Conservation (phyloP, 2,329 filamentous ascomycete genomes). For the Hirsutella minnesotensis region DNA sequence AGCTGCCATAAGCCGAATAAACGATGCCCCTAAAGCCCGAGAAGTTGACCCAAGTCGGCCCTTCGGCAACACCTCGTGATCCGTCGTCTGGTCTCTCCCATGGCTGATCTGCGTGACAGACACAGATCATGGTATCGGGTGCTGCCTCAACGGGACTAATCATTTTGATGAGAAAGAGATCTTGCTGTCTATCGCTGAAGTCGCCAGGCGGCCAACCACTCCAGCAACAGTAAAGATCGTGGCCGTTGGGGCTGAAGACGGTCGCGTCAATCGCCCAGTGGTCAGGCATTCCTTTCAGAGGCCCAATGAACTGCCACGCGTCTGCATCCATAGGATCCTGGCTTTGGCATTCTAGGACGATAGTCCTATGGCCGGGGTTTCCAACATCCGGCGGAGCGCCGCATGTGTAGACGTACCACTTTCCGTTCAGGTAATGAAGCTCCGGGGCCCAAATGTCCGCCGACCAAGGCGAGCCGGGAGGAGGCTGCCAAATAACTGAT, state of each 20-base stretch:
- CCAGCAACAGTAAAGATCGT: conserved; percentile 8
- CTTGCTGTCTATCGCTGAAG: conserved; percentile 6
- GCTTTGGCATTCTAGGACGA: conserved; percentile 3
- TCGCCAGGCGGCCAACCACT: conserved; percentile 7
- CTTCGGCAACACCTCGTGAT: conserved; percentile 6
- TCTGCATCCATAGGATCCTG: conserved; percentile 5
- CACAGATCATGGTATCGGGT: neutral
- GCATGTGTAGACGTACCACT: conserved; percentile 12
- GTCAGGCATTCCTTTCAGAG: conserved; percentile 7
- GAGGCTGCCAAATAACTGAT: conserved; percentile 13
- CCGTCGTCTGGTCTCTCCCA: conserved; percentile 6
- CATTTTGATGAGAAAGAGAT: conserved; percentile 6
- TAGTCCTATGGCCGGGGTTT: conserved; percentile 1
- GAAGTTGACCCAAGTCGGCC: conserved; percentile 6
- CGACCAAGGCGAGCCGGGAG: conserved; percentile 8
- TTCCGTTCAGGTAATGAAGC: conserved; percentile 9
- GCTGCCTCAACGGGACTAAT: conserved; percentile 3
- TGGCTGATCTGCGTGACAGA: conserved; percentile 3
- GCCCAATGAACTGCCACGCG: conserved; percentile 6
- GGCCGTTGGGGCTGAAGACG: conserved; percentile 7
- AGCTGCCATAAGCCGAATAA: conserved; percentile 7
- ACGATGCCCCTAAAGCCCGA: conserved; percentile 7
- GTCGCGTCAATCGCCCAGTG: conserved; percentile 8
- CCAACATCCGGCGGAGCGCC: conserved; percentile 2
- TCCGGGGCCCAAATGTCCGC: conserved; percentile 13